Conservation (phyloP, 2,329 filamentous ascomycete species). For the Penicillium vulpinum region DNA sequence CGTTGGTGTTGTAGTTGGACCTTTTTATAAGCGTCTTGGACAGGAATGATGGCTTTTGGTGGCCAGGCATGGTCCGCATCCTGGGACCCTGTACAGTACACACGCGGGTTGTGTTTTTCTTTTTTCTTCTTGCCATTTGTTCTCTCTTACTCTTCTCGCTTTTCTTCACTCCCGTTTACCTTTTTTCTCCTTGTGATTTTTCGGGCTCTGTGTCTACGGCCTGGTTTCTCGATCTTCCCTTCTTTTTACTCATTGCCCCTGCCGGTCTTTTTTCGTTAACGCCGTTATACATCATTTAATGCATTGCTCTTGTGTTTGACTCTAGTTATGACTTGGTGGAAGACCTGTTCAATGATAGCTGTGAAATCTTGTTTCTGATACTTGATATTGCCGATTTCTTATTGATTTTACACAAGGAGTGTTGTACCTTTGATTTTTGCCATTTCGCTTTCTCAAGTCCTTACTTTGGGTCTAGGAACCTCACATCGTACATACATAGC, state of each 20-base stretch:
- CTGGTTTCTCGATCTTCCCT: constrained; percentile 5
- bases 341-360: not conserved
- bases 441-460: not conserved
- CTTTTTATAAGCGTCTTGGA: constrained; percentile 22
- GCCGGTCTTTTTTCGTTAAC: constrained; percentile 12
- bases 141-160: constrained; percentile 13
- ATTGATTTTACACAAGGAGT: not conserved
- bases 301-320: constrained; percentile 12
- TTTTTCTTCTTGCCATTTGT: constrained; percentile 13
- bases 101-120: constrained; percentile 18
- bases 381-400: not conserved
- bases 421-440: not conserved
- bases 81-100: constrained; percentile 24
- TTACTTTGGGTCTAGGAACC: not conserved
- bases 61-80: constrained; percentile 13
- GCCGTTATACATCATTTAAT: constrained; percentile 25
- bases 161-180: constrained; percentile 5
- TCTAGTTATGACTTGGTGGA: not conserved
- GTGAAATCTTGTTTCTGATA: not conserved
- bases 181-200: constrained; percentile 11
- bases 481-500: not conserved
- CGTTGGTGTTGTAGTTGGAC: constrained; percentile 18
- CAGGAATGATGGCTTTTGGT: constrained; percentile 9
- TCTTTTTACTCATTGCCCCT: constrained; percentile 10
- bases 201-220: constrained; percentile 5